A percentile compares a stretch with the other conserved stretches of the same genome.
Conservation (phyloP, 176 grass and related monocot species). For the Zoysia japonica region DNA sequence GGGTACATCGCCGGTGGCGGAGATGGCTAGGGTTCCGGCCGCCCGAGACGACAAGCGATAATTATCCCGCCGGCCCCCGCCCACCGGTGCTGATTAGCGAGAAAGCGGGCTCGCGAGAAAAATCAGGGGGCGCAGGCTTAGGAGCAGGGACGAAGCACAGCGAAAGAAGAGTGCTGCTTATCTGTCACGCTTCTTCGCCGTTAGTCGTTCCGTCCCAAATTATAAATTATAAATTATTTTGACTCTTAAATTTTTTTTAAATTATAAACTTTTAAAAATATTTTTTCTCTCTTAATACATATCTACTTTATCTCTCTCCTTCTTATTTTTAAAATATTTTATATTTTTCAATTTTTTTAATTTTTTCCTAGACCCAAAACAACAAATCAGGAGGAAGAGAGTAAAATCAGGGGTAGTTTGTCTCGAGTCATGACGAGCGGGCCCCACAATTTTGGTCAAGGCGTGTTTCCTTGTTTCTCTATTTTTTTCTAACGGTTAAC, state of each 20-base stretch:
- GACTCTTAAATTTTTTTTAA: too few relatives aligned
- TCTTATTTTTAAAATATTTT: too few relatives aligned
- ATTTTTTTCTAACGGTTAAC: neutral
- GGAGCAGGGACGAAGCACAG: neutral
- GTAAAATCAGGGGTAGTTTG: too few relatives aligned
- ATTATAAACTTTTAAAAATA: too few relatives aligned
- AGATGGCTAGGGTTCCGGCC: constrained; percentile 43
- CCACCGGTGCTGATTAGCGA: constrained; percentile 23
- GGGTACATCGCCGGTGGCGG: constrained; percentile 42
- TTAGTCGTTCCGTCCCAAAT: too few relatives aligned
- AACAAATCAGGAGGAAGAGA: too few relatives aligned
- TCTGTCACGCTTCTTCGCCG: neutral
- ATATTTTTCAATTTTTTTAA: too few relatives aligned
- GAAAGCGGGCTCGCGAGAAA: constrained; percentile 10
- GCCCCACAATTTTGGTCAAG: neutral
- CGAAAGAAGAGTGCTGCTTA: neutral
- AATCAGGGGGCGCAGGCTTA: constrained; percentile 27
- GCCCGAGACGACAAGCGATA: constrained; percentile 2
- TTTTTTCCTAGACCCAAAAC: too few relatives aligned
- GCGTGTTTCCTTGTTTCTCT: neutral
- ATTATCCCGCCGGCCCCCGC: neutral
- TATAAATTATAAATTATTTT: too few relatives aligned
- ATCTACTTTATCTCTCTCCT: too few relatives aligned
- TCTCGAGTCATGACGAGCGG: constrained; percentile 5
- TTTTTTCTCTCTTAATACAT: too few relatives aligned